Base-by-base conservation (phyloP, 257 asterid species). In the Anisodus acutangulus region DNA sequence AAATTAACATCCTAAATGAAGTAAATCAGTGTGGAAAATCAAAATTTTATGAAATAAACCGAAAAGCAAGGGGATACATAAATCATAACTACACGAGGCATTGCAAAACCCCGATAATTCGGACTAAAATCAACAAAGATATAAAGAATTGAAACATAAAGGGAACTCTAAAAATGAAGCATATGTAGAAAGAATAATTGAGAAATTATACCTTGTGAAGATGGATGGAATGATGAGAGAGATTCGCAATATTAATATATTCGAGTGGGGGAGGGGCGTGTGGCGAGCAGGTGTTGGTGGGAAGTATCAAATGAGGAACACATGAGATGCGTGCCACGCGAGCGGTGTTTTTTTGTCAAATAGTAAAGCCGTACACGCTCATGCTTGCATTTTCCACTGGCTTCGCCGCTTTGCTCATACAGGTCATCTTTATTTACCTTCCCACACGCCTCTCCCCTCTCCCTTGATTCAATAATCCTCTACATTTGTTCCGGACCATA, bases 211-310 rank as follows among this genome's bases (percentile, higher is more conserved):
- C 59, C 59, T 54, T 54, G 17, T 54, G 17, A 54, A 54, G 58
- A 54, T 55, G 62, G 31, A 69, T 41, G 78, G 31, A 47, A 55
- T 17, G 31, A 16, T 10, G 47, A 59, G 31, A 57, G 74, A 53
- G 41, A 45, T 4, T 74, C 8, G 45, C 13, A 22, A 19, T 47
- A 4, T 17, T 59, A 4, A 74, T 19, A 53, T 12, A 26, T 3
- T 22, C 8, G 72, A 57, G 45, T 17, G 39, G 84, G 43, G 78
- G 81, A 4, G n/a, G 72, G 85, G 93, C 93, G 94, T 88, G 93
- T 90, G 93, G 88, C 87, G 66, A 84, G 82, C 90, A 88, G 85
- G 60, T 57, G 88, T 85, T 68, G 51, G 45, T 39, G 67, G 85
- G 85, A 66, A 80, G 64, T 53, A 83, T 62, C 66, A 37, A 55